phyloP scores from a whole-genome alignment of 805 yeast species.

The Brettanomyces anomalus region DNA sequence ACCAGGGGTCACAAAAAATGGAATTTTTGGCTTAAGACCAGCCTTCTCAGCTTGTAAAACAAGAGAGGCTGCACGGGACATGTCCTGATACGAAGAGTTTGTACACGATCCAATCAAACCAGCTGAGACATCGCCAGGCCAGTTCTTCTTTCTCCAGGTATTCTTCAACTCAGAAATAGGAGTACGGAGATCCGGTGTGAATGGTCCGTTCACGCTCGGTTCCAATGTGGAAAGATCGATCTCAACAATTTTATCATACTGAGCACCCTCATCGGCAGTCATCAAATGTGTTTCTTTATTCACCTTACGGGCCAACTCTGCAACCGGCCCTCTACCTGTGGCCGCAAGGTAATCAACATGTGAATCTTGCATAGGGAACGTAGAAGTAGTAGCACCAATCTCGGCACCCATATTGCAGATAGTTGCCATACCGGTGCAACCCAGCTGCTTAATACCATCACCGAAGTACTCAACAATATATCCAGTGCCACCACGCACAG shows the following conservation, averaged over 20 bases:
- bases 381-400: constrained; percentile 96
- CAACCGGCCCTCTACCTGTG: constrained; percentile 79
- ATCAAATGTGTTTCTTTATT: constrained; percentile 52
- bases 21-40: constrained; percentile 86
- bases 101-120: constrained; percentile 98
- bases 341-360: constrained; percentile 82
- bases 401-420: constrained; percentile 99
- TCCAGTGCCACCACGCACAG: constrained; percentile 98
- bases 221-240: constrained; percentile 82
- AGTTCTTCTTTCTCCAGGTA: constrained; percentile 72
- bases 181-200: constrained; percentile 96
- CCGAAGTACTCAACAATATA: constrained; percentile 94
- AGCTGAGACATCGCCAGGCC: constrained; percentile 91
- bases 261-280: constrained; percentile 85
- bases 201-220: constrained; percentile 96
- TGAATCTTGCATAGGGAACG: constrained; percentile 91
- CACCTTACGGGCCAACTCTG: constrained; percentile 69
- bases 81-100: constrained; percentile 96
- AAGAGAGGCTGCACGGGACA: constrained; percentile 93
- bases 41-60: constrained; percentile 83
- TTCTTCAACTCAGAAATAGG: constrained; percentile 83
- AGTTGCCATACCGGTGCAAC: constrained; percentile 99
- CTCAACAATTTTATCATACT: constrained; percentile 89
- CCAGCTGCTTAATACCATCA: constrained; percentile 84
- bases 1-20: constrained; percentile 95